These are phyloP conservation scores for Phlyctochytrium planicorne DNA, from an alignment of 192 early-diverging fungal genomes.

Conservation along the genomic window DNA sequence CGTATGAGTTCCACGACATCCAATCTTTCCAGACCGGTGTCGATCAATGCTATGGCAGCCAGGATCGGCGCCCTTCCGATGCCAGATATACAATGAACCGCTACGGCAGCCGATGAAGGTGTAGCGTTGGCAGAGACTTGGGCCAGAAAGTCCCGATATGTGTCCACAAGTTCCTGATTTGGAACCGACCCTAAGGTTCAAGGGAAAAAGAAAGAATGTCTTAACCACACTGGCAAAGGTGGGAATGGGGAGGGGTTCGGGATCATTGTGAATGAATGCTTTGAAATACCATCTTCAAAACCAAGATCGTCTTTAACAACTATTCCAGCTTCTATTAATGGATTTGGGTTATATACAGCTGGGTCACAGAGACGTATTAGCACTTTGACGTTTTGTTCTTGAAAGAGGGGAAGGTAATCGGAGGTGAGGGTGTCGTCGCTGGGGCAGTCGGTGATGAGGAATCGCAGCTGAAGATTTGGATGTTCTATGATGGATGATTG, in stretches of 20 bases:
- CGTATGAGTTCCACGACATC: constrained; percentile 74
- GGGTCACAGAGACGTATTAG: constrained; percentile 87
- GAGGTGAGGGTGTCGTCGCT: constrained; percentile 4
- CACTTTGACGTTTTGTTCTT: constrained; percentile 54
- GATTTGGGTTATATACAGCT: constrained; percentile 63
- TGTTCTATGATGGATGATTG: not conserved
- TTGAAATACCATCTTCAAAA: constrained; percentile 76
- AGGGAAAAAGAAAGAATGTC: no score
- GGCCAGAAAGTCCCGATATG: constrained; percentile 58
- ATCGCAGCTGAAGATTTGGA: constrained; percentile 2
- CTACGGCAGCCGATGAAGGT: constrained; percentile 18
- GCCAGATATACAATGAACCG: constrained; percentile 48
- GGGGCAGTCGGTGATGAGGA: constrained; percentile 30
- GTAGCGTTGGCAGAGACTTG: constrained; percentile 4
- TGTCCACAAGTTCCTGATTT: constrained; percentile 12
- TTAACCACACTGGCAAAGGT: no score
- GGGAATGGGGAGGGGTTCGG: no score
- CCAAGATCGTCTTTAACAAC: constrained; percentile 71
- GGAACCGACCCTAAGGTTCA: constrained; percentile 50
- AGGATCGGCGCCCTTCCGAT: constrained; percentile 92
- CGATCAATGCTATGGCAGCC: constrained; percentile 75
- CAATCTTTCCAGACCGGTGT: constrained; percentile 67
- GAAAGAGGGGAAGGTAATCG: constrained; percentile 23
- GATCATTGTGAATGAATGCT: not conserved
- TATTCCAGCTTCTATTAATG: constrained; percentile 62